Evolutionary conservation across 176 grass and related monocot genomes (phyloP).

Genomic region (Phragmites australis): DNA sequence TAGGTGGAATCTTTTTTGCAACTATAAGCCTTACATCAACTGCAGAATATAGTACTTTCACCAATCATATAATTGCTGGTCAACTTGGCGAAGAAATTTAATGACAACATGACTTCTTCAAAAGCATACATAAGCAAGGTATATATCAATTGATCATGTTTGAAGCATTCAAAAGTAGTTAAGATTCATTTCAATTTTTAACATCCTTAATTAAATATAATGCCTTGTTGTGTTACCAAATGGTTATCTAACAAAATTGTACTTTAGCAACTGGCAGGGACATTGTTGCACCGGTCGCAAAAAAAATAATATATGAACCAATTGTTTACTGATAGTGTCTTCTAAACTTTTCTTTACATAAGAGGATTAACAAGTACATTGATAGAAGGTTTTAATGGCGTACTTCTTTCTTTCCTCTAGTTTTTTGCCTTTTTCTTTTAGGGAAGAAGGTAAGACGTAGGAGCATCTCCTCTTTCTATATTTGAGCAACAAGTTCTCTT

Average conservation of each 20-base stretch:
- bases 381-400: background rate
- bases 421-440: background rate
- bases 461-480: background rate
- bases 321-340: background rate
- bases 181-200: no score
- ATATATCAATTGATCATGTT: background rate
- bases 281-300: background rate
- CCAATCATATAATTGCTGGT: background rate
- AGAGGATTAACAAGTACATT: background rate
- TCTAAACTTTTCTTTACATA: background rate
- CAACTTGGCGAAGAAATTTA: background rate
- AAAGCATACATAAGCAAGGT: background rate
- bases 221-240: no score
- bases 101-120: background rate
- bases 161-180: background rate
- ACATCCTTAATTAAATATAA: no score
- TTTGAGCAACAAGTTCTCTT: background rate
- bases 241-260: no score
- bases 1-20: background rate
- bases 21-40: background rate
- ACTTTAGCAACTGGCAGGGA: background rate
- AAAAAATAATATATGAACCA: background rate
- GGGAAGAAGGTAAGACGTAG: background rate
- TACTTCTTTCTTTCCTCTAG: background rate
- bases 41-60: slow-evolving; percentile 1